Evolutionary conservation across 345 rosid genomes (phyloP).

Genomic region (Eucalyptus melliodora): DNA sequence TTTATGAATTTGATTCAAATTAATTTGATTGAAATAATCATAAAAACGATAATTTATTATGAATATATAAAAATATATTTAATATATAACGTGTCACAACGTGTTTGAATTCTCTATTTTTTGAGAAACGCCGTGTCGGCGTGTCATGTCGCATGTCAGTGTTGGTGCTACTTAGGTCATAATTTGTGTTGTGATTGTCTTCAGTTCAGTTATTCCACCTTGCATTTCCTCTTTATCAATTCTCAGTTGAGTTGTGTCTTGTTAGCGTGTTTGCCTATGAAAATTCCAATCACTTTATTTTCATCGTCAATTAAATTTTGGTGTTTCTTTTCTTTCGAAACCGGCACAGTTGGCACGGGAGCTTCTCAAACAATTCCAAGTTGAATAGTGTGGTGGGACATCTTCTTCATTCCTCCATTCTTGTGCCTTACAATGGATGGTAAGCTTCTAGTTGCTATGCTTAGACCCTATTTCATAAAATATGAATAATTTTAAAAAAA

Average conservation of each 20-base stretch:
- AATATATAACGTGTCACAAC: accelerated
- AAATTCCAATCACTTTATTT: neutral
- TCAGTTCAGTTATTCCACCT: neutral
- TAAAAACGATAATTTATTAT: no score
- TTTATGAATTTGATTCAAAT: no score
- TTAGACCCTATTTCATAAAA: no score
- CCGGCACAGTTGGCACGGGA: slow-evolving; percentile 73
- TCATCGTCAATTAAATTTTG: neutral
- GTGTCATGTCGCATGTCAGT: no score
- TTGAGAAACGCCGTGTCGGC: no score
- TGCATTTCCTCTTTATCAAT: neutral
- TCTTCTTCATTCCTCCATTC: slow-evolving; percentile 75
- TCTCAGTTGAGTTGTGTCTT: neutral
- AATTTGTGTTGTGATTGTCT: neutral
- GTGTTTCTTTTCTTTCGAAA: neutral
- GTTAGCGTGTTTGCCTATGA: neutral
- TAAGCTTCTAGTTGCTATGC: neutral
- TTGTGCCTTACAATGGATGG: slow-evolving; percentile 96
- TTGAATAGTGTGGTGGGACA: slow-evolving; percentile 79
- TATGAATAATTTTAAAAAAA: neutral
- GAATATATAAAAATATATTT: no score
- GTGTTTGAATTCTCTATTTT: no score
- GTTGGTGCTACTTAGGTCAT: neutral
- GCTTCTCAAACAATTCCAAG: slow-evolving; percentile 62
- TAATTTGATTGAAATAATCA: no score